phyloP scores from a whole-genome alignment of 345 rosid species.

The Corchorus olitorius region DNA sequence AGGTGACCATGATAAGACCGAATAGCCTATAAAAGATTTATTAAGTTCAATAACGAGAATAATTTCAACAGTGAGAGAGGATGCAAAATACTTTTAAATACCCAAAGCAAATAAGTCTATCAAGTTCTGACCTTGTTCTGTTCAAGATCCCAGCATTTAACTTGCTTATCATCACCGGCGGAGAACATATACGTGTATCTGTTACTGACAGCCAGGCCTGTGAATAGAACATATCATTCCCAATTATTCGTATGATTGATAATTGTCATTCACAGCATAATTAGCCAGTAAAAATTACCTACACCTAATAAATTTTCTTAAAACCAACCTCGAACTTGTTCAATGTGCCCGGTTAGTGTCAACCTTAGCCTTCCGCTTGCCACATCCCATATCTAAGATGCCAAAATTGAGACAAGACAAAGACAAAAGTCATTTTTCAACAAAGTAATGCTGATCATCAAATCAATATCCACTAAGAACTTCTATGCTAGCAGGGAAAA shows the following conservation, averaged over 20 bases:
- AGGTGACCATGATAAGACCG: constrained; percentile 98
- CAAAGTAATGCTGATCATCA: neutral
- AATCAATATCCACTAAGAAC: neutral
- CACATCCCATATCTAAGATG: constrained; percentile 90
- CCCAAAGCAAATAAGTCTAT: neutral
- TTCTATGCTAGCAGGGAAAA: neutral
- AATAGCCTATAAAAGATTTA: constrained; percentile 57
- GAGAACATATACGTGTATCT: constrained; percentile 95
- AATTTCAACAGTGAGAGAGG: neutral
- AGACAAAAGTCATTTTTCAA: constrained; percentile 3
- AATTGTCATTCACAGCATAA: constrained; percentile 3
- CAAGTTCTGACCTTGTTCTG: constrained; percentile 79
- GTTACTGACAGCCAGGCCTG: constrained; percentile 93
- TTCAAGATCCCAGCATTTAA: constrained; percentile 99
- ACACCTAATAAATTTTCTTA: neutral
- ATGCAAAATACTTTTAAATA: neutral
- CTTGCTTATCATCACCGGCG: constrained; percentile 99
- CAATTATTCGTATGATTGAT: neutral
- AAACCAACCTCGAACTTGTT: constrained; percentile 84
- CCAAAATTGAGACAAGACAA: constrained; percentile 10
- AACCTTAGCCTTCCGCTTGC: constrained; percentile 89
- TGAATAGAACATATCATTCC: constrained; percentile 20
- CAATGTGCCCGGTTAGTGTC: constrained; percentile 95
- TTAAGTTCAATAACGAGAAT: constrained; percentile 6
- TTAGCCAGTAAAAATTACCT: constrained; percentile 3